Evolutionary conservation across 306 rosid genomes (phyloP).

Genomic region (Quercus rubra): DNA sequence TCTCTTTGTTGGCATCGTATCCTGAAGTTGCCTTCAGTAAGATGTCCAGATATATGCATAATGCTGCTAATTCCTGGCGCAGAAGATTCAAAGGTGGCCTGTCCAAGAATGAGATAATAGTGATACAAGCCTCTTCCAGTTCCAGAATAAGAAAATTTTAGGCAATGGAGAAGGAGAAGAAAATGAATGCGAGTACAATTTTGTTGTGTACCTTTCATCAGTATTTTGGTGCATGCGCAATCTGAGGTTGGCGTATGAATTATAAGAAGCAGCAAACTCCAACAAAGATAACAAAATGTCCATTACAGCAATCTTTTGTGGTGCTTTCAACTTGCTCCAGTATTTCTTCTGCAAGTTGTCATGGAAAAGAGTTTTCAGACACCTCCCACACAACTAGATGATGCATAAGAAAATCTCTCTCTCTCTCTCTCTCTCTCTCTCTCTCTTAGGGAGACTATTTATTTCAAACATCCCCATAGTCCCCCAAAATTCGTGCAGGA

Average conservation of each 20-base stretch:
- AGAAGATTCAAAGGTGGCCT: constrained; percentile 98
- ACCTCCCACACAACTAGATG: not conserved
- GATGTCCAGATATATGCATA: constrained; percentile 79
- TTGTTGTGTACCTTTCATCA: constrained; percentile 64
- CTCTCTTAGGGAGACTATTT: not conserved
- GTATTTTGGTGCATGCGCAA: constrained; percentile 84
- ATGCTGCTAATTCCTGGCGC: constrained; percentile 90
- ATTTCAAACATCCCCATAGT: not conserved
- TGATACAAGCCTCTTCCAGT: constrained; percentile 19
- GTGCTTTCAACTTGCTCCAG: constrained; percentile 75
- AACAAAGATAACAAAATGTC: constrained; percentile 77
- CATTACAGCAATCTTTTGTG: constrained; percentile 74
- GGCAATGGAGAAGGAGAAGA: not conserved
- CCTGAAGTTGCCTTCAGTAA: constrained; percentile 79
- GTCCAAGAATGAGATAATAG: constrained; percentile 34
- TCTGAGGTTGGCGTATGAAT: constrained; percentile 80
- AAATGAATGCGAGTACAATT: constrained; percentile 1
- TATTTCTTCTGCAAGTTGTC: constrained; percentile 76
- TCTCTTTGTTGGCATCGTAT: constrained; percentile 38
- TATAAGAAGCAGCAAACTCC: constrained; percentile 92
- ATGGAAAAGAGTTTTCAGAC: constrained; percentile 12
- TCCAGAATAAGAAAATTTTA: constrained; percentile 11
- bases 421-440: constrained; percentile 1
- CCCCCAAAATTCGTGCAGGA: not conserved
- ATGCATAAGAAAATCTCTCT: constrained; percentile 5